Conservation (phyloP, 352 stramenopile genomes). For the Globisporangium uncinulatum region DNA sequence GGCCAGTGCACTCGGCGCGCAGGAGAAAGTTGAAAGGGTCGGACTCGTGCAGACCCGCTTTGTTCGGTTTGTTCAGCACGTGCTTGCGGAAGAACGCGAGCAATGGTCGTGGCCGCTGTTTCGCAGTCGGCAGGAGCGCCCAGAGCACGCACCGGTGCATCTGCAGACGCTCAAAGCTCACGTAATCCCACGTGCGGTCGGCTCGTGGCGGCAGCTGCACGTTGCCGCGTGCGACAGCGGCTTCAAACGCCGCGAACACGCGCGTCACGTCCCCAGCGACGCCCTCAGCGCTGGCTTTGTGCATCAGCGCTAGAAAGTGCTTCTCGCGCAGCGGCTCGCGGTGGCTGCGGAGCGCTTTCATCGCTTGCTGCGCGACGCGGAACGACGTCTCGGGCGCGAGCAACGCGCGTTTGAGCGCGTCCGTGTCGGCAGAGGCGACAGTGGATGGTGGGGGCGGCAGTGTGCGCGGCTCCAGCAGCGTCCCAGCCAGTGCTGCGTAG, state of each 20-base stretch:
- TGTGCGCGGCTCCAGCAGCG: not conserved
- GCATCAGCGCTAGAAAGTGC: constrained; percentile 51
- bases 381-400: not conserved
- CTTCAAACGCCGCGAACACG: constrained; percentile 35
- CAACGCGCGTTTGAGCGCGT: not conserved
- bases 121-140: constrained; percentile 36
- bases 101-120: constrained; percentile 20
- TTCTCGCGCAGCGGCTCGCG: constrained; percentile 19
- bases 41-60: constrained; percentile 39
- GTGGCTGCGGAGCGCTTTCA: not conserved
- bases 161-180: constrained; percentile 41
- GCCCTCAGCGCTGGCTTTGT: constrained; percentile 47
- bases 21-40: constrained; percentile 66
- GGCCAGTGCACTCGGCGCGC: constrained; percentile 50
- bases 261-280: constrained; percentile 22
- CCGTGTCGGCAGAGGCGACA: not conserved
- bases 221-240: constrained; percentile 22
- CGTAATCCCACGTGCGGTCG: constrained; percentile 30
- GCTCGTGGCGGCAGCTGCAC: constrained; percentile 18
- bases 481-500: not conserved
- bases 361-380: not conserved
- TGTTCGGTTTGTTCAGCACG: constrained; percentile 39
- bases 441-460: too few relatives aligned
- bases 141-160: constrained; percentile 62
- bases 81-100: constrained; percentile 33